Base-by-base conservation (phyloP, 345 rosid genomes). In the Erucastrum elatum region DNA sequence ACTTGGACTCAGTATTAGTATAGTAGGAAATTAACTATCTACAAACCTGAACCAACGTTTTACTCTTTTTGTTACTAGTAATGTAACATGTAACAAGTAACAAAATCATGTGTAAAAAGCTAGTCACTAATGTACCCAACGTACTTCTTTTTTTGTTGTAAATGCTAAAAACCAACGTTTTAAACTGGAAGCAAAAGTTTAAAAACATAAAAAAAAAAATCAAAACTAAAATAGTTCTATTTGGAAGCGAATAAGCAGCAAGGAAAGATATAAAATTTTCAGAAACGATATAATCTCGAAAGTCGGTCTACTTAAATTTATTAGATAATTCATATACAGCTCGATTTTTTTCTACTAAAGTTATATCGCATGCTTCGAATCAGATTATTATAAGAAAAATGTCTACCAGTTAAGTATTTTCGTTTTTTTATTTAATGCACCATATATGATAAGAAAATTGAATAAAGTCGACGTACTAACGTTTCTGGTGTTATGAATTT, bases 401-500 rank as follows among this genome's bases (percentile, higher is more conserved):
- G 66, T 62, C 10, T 67, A 51, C 37, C 41, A 30, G 6, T 12
- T 29, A 29, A 61, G 5, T 29, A 61, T 61, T 61, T 30, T n/a
- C 5, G 11, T 39, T 30, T 30, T 12, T 35, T 13, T 13, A 30
- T 6, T 30, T 13, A n/a, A 63, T 13, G 26, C 66, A 3, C 66
- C 34, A 26, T 27, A 11, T 59, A 49, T 25, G 35, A 27, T 64
- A 58, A 77, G 60, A 71, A 70, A 51, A 12, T 8, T 26, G 75
- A 69, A 37, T 55, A 16, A 2, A 12, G 41, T 77, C 75, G 75
- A 63, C 25, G 4, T n/a, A 34, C 25, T 62, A 64, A 15, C 4
- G 11, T 53, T 70, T 70, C 4, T 64, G 59, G 37, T 70, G 59
- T 16, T 71, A 77, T 39, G 31, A 31, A 44, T 71, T 16, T 27